Evolutionary conservation across 768 basidiomycete species (phyloP).

Genomic region (Auricularia cornea): DNA sequence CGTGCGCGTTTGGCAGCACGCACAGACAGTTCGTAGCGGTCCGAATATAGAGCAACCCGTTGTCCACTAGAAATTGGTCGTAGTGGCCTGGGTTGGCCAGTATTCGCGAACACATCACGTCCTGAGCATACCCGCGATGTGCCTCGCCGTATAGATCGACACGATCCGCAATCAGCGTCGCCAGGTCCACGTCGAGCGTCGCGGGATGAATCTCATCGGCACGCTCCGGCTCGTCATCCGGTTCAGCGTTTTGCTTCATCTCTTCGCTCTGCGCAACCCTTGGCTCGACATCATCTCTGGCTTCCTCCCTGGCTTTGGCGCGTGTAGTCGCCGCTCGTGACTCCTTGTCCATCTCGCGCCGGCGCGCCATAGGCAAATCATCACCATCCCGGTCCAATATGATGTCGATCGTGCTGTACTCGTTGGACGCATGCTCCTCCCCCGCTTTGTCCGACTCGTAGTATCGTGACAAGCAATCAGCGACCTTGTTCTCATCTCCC

Average conservation of each 20-base stretch:
- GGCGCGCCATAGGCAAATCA: not conserved
- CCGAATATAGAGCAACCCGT: not conserved
- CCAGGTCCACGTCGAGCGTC: not conserved
- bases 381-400: constrained; percentile 10
- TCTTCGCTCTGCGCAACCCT: not conserved
- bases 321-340: not conserved
- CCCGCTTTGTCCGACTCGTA: not conserved
- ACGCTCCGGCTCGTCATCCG: not conserved
- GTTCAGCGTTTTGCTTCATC: not conserved
- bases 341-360: not conserved
- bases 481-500: not conserved
- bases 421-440: not conserved
- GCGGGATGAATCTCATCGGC: not conserved
- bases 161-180: not conserved
- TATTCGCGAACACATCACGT: not conserved
- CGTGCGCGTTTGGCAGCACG: constrained; percentile 8
- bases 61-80: not conserved
- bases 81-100: not conserved
- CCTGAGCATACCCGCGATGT: not conserved
- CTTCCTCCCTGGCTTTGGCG: not conserved
- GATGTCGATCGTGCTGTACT: constrained; percentile 1
- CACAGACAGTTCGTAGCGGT: constrained; percentile 12
- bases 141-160: not conserved
- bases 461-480: not conserved
- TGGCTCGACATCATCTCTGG: not conserved